Conservation (phyloP, 2,329 filamentous ascomycete genomes). For the Phialophora macrospora region DNA sequence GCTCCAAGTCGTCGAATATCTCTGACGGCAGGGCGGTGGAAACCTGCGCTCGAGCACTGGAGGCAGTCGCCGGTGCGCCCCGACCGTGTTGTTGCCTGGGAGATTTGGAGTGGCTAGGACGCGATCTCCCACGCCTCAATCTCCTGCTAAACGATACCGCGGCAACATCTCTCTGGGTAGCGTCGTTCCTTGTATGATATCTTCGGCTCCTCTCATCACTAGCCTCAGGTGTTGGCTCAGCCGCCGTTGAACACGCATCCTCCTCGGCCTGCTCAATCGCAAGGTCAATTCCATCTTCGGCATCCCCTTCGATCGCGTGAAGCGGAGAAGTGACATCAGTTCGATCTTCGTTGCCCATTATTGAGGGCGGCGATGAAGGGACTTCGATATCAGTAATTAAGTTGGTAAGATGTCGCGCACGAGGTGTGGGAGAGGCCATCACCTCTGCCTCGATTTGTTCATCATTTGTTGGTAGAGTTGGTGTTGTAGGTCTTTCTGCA, state of each 20-base stretch:
- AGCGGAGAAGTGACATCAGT: slow-evolving; percentile 29
- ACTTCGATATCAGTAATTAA: slow-evolving; percentile 37
- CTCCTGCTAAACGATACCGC: neutral
- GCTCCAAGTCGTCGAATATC: neutral
- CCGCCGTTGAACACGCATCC: neutral
- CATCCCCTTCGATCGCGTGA: slow-evolving; percentile 22
- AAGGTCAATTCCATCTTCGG: slow-evolving; percentile 23
- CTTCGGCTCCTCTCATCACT: neutral
- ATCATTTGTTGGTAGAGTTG: slow-evolving; percentile 33
- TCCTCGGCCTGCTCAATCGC: slow-evolving; percentile 14
- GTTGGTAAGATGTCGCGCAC: slow-evolving; percentile 31
- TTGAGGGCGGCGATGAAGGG: slow-evolving; percentile 39
- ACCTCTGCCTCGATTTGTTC: slow-evolving; percentile 33
- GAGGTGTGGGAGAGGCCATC: slow-evolving; percentile 38
- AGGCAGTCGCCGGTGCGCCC: neutral
- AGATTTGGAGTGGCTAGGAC: neutral
- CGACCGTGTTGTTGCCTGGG: neutral
- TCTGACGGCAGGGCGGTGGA: neutral
- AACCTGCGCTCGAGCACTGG: neutral
- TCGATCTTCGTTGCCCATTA: slow-evolving; percentile 28
- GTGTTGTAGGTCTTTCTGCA: slow-evolving; percentile 34
- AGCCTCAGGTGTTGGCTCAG: neutral
- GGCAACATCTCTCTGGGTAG: neutral
- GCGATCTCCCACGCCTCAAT: neutral
- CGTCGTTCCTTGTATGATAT: neutral